Evolutionary conservation across 176 grass and related monocot genomes (phyloP), one percentile per base, ranked within the genome.

Genomic region (Hyparrhenia diplandra): DNA sequence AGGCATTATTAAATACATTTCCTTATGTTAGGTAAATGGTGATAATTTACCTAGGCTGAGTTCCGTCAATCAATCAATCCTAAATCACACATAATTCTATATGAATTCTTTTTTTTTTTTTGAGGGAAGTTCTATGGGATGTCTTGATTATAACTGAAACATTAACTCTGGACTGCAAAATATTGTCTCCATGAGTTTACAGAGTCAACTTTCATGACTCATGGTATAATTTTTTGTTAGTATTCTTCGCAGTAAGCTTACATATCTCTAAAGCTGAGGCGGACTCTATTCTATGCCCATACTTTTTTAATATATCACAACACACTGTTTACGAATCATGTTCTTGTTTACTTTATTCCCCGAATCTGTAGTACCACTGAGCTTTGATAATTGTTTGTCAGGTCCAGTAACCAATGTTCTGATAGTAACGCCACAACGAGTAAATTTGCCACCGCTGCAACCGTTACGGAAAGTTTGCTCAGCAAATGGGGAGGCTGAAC

Each of bases 351-450:
- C 47, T 7, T 52, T 52, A 2, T 21, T 8, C 0, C 0, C 18
- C 6, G 47, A n/a, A 55, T 23, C 18, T 4, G 17, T 3, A 77
- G 40, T 29, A 27, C 37, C 17, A 20, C 35, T 42, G 43, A 70
- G 27, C 5, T 64, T 43, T 77, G 24, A 12, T 69, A 42, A 77
- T 62, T 35, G 18, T 81, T 30, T 64, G 28, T 46, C 89, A 94
- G 89, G 84, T 79, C 87, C 85, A 28, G 78, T 93, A 37, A 90
- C 85, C 39, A 93, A 93, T 83, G 92, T 94, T 60, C 37, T 89
- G 61, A 89, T 94, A 47, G 72, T 84, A 69, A 74, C 71, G 2
- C 82, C 80, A 28, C 85, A 91, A 60, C 39, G 78, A 70, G 60
- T 84, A 60, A 85, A 73, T 59, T 62, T 82, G 34, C 74, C 84